Percentiles rank a stretch among this genome's conserved stretches.
These are phyloP conservation scores for Rhizopus arrhizus DNA, from an alignment of 371 early-diverging fungal species.

Conservation along the genomic window DNA sequence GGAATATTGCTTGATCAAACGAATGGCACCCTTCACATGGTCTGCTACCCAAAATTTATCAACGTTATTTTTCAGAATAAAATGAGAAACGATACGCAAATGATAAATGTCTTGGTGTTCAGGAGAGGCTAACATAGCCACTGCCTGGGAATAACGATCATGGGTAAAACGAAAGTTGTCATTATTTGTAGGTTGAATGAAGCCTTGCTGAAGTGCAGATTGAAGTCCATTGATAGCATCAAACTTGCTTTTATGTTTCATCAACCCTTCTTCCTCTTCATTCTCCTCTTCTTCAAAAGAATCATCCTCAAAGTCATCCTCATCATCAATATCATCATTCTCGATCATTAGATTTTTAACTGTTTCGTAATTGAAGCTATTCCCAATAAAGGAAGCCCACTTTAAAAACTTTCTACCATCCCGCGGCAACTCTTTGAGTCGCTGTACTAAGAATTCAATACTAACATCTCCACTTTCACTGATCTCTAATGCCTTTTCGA, in stretches of 20 bases:
- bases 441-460: conserved; percentile 44
- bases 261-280: conserved; percentile 20
- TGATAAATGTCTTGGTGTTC: conserved; percentile 38
- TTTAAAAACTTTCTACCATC: conserved; percentile 51
- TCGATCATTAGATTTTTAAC: conserved; percentile 47
- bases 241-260: neutral
- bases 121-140: conserved; percentile 38
- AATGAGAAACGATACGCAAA: conserved; percentile 41
- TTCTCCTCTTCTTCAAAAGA: neutral
- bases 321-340: conserved; percentile 31
- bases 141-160: conserved; percentile 52
- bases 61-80: conserved; percentile 32
- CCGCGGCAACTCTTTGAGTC: conserved; percentile 46
- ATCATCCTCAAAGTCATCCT: conserved; percentile 8
- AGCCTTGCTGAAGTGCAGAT: conserved; percentile 49
- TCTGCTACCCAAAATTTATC: conserved; percentile 62
- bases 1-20: conserved; percentile 70
- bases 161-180: conserved; percentile 52
- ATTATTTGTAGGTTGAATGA: conserved; percentile 42
- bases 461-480: conserved; percentile 35
- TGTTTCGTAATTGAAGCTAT: conserved; percentile 47
- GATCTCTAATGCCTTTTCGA: conserved; percentile 37
- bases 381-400: conserved; percentile 57
- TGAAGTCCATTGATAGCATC: conserved; percentile 54
- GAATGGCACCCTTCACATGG: conserved; percentile 79